Evolutionary conservation across 176 grass and related monocot species (phyloP).

Genomic region (Oryza coarctata): DNA sequence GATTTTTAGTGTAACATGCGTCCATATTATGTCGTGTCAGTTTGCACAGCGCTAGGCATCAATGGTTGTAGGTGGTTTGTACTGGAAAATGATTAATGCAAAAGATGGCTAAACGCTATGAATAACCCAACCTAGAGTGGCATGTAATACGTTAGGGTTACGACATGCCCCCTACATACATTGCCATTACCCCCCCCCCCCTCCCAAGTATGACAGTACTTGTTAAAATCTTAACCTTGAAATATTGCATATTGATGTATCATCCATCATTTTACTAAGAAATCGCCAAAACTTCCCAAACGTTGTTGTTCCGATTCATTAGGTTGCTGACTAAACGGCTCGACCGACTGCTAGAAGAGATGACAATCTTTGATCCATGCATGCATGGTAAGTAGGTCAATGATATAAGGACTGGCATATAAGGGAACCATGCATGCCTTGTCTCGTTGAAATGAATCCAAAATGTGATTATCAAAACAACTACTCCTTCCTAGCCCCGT

Average conservation of each 20-base stretch:
- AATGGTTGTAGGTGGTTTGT: not conserved
- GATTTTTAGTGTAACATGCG: too few species aligned
- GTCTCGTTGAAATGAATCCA: not conserved
- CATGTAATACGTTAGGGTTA: too few species aligned
- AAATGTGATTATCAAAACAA: constrained; percentile 1
- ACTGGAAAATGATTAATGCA: not conserved
- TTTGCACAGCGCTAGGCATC: not conserved
- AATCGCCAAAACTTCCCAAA: not conserved
- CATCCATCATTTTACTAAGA: not conserved
- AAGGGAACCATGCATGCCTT: not conserved
- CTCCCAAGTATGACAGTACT: not conserved
- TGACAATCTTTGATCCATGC: not conserved
- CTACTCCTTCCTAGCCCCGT: not conserved
- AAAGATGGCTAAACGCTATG: not conserved
- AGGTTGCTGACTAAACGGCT: not conserved
- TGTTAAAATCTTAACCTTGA: not conserved
- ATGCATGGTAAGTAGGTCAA: not conserved
- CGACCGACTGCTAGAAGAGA: not conserved
- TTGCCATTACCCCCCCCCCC: too few species aligned
- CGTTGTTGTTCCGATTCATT: not conserved
- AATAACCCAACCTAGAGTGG: too few species aligned
- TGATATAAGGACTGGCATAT: not conserved
- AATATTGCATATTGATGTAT: not conserved
- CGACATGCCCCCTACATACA: too few species aligned
- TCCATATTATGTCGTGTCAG: not conserved